Percentiles rank a stretch among this genome's conserved stretches.
These are phyloP conservation scores for Penicillium parvum DNA, from an alignment of 495 filamentous ascomycete genomes.

Conservation along the genomic window DNA sequence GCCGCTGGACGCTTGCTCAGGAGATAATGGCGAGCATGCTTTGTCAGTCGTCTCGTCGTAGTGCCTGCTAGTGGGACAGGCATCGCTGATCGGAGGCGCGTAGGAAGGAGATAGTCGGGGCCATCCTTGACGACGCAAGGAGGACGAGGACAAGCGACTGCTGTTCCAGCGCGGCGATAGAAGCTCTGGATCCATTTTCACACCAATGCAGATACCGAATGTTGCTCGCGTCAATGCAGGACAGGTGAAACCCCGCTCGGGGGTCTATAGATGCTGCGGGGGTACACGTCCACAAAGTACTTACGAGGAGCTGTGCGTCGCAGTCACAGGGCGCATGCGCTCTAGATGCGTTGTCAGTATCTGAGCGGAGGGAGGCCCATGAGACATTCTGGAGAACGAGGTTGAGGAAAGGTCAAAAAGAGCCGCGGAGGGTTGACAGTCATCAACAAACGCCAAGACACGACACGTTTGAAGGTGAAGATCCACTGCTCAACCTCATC, in stretches of 20 bases:
- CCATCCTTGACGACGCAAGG: constrained; percentile 30
- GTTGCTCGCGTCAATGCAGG: constrained; percentile 13
- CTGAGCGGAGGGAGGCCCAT: background rate
- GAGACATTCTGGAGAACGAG: background rate
- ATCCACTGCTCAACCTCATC: constrained; percentile 13
- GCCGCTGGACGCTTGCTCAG: constrained; percentile 27
- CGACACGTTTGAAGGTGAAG: constrained; percentile 12
- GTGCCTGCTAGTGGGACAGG: constrained; percentile 21
- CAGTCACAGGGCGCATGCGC: constrained; percentile 18
- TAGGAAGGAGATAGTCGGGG: constrained; percentile 26
- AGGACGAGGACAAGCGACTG: constrained; percentile 27
- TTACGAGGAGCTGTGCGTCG: constrained; percentile 17
- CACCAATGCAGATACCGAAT: constrained; percentile 5
- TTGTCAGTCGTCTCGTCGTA: constrained; percentile 22
- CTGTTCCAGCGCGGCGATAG: constrained; percentile 26
- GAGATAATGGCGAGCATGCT: constrained; percentile 25
- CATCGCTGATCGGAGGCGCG: constrained; percentile 18
- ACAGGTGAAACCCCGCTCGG: constrained; percentile 23
- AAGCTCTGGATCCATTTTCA: constrained; percentile 33
- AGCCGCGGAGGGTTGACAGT: background rate
- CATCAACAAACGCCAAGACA: constrained; percentile 23
- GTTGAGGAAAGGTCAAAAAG: background rate
- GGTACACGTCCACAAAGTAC: constrained; percentile 13
- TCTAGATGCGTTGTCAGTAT: constrained; percentile 14
- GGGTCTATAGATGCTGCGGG: constrained; percentile 2